phyloP scores from a whole-genome alignment of 1,139 yeast species.

The Pichia sp. region DNA sequence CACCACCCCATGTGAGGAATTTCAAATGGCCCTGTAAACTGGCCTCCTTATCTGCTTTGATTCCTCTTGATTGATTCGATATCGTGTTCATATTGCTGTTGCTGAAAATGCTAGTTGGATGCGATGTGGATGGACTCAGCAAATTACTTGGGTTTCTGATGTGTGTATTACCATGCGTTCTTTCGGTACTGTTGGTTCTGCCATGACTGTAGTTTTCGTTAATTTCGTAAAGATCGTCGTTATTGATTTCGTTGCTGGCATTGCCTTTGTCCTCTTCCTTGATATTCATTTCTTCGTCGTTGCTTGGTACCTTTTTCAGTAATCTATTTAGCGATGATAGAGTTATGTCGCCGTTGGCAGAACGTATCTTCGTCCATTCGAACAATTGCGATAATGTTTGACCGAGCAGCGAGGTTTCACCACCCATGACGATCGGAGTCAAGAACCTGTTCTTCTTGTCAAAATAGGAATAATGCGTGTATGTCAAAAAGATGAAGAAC shows the following conservation, averaged over 20 bases:
- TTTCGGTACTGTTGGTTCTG: too few relatives aligned
- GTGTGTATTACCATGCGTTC: too few relatives aligned
- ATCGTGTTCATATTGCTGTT: background rate
- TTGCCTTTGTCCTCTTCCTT: too few relatives aligned
- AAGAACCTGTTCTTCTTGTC: slow-evolving; percentile 28
- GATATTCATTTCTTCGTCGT: slow-evolving; percentile 6
- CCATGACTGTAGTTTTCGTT: too few relatives aligned
- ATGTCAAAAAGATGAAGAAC: slow-evolving; percentile 27
- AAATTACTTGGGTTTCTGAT: too few relatives aligned
- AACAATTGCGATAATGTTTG: slow-evolving; percentile 54
- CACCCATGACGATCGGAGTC: slow-evolving; percentile 32
- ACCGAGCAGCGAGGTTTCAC: slow-evolving; percentile 52
- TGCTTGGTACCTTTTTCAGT: background rate
- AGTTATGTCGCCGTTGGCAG: background rate
- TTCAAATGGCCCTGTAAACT: slow-evolving; percentile 36
- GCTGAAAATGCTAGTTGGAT: too few relatives aligned
- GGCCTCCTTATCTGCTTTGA: background rate
- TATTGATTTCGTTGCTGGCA: background rate
- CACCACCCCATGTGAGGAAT: slow-evolving; percentile 59
- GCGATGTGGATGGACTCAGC: too few relatives aligned
- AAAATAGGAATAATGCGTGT: slow-evolving; percentile 30
- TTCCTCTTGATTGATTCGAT: background rate
- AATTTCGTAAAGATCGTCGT: background rate
- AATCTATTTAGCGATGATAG: background rate
- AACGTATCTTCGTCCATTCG: slow-evolving; percentile 28